These are phyloP conservation scores for Rhizophagus sp. DNA, from an alignment of 192 early-diverging fungal genomes.

Conservation along the genomic window DNA sequence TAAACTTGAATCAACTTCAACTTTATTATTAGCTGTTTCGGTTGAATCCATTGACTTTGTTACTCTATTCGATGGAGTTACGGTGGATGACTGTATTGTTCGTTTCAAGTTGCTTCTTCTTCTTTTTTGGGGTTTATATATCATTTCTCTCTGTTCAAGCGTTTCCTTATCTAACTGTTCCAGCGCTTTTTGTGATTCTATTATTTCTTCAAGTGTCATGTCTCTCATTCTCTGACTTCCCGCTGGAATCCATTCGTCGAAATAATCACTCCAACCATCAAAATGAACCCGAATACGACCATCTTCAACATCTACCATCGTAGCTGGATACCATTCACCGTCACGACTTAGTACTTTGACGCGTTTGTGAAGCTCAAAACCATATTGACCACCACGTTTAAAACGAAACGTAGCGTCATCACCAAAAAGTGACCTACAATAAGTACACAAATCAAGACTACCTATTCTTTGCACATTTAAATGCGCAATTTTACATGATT, in stretches of 20 bases:
- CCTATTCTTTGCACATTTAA: constrained; percentile 26
- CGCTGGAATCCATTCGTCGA: constrained; percentile 57
- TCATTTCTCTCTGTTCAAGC: background rate
- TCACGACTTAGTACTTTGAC: constrained; percentile 47
- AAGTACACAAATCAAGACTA: constrained; percentile 22
- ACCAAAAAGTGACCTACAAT: constrained; percentile 21
- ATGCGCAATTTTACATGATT: constrained; percentile 26
- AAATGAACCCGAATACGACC: constrained; percentile 51
- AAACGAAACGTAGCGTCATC: constrained; percentile 17
- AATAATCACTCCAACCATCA: constrained; percentile 53
- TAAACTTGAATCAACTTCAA: background rate
- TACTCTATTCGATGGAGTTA: background rate
- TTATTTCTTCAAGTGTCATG: constrained; percentile 32
- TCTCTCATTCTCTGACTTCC: constrained; percentile 47
- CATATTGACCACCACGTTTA: constrained; percentile 32
- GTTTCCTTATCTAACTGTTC: constrained; percentile 30
- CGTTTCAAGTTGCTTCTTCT: background rate
- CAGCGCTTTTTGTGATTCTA: constrained; percentile 11
- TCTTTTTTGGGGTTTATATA: background rate
- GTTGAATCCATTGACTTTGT: background rate
- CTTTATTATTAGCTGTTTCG: background rate
- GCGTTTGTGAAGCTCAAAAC: constrained; percentile 41
- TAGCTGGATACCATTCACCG: constrained; percentile 50
- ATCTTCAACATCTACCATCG: constrained; percentile 41
- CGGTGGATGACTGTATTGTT: background rate